Conservation (phyloP, 202 grass and related monocot genomes). For the Bolboschoenoplectus hybrid region DNA sequence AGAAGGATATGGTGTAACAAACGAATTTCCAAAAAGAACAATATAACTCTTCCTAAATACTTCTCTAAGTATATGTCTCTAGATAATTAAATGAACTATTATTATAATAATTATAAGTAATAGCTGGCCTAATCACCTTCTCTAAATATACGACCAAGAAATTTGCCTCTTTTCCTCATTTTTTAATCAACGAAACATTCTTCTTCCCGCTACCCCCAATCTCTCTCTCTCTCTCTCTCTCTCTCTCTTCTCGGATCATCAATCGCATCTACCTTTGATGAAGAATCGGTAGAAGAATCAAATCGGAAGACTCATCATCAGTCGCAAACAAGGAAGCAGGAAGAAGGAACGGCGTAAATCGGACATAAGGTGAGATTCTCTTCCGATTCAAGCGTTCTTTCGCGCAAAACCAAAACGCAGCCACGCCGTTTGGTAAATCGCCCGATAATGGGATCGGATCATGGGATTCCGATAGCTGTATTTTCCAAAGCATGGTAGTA, state of each 20-base stretch:
- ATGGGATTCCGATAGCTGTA: background rate
- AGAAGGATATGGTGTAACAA: too few relatives aligned
- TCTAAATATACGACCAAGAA: background rate
- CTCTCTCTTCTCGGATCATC: background rate
- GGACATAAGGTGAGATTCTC: conserved; percentile 1
- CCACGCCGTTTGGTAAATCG: background rate
- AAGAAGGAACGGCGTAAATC: background rate
- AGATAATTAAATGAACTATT: background rate
- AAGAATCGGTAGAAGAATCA: background rate
- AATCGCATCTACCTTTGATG: background rate
- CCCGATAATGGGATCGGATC: background rate
- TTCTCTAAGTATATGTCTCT: background rate
- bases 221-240: background rate
- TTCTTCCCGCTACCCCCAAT: background rate
- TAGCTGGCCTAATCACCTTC: background rate
- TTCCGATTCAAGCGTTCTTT: background rate
- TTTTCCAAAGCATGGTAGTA: background rate
- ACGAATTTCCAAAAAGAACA: background rate
- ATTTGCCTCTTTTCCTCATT: background rate
- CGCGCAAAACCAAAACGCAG: background rate
- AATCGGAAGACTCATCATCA: conserved; percentile 15
- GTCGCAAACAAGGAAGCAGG: background rate
- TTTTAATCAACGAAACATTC: background rate
- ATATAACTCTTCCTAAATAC: background rate
- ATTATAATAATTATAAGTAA: background rate